phyloP scores from a whole-genome alignment of 495 filamentous ascomycete species.

The Parmelia sp. region DNA sequence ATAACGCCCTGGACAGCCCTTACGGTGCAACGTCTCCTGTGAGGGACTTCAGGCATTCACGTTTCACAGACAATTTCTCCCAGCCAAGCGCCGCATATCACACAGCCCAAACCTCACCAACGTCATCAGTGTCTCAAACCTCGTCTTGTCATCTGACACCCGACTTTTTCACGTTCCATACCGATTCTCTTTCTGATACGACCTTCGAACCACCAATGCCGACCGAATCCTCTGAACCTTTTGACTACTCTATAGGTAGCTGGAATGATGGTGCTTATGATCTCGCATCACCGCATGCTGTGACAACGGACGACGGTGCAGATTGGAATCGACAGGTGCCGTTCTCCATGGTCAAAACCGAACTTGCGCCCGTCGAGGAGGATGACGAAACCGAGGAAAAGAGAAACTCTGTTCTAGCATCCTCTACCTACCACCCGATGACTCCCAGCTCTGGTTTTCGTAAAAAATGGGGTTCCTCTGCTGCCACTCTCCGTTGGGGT shows the following conservation, averaged over 20 bases:
- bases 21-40: slow-evolving; percentile 22
- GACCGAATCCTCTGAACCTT: background rate
- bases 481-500: slow-evolving; percentile 1
- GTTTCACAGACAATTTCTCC: slow-evolving; percentile 45
- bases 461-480: slow-evolving; percentile 23
- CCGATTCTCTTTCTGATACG: background rate
- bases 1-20: slow-evolving; percentile 12
- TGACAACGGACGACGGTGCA: slow-evolving; percentile 45
- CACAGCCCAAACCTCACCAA: slow-evolving; percentile 30
- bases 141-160: slow-evolving; percentile 16
- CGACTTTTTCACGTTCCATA: slow-evolving; percentile 15
- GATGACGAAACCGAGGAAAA: slow-evolving; percentile 41
- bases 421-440: slow-evolving; percentile 1
- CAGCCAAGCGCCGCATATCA: slow-evolving; percentile 38
- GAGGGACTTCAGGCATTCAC: slow-evolving; percentile 30
- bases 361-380: slow-evolving; percentile 69
- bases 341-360: slow-evolving; percentile 38
- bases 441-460: slow-evolving; percentile 17
- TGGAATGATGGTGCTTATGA: slow-evolving; percentile 12
- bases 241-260: slow-evolving; percentile 11
- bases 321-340: slow-evolving; percentile 42
- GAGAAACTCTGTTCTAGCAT: slow-evolving; percentile 25
- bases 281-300: slow-evolving; percentile 31
- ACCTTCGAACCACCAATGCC: background rate
- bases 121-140: slow-evolving; percentile 30